phyloP scores from a whole-genome alignment of 2,329 filamentous ascomycete genomes.

The Paecilomyces sp. region DNA sequence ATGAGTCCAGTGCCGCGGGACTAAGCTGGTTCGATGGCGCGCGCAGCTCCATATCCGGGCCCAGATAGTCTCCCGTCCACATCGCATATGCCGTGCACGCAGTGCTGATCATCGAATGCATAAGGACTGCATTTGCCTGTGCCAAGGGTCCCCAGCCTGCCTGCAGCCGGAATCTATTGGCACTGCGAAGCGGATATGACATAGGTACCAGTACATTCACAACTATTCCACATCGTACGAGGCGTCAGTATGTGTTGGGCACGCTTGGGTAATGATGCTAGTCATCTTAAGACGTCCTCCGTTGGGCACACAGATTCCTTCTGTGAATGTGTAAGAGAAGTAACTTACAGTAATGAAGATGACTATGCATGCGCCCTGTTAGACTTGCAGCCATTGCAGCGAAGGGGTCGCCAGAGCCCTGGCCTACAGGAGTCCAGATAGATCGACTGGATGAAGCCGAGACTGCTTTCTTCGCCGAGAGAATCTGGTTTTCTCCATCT shows the following conservation, averaged over 20 bases:
- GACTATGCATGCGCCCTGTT: neutral
- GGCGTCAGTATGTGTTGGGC: neutral
- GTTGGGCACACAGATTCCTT: neutral
- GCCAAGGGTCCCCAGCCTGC: neutral
- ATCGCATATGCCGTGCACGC: neutral
- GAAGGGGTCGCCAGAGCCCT: neutral
- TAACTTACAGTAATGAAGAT: neutral
- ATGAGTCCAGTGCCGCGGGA: neutral
- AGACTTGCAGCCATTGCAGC: neutral
- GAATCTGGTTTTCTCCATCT: neutral
- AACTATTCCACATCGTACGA: neutral
- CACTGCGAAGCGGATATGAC: neutral
- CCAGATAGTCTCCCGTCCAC: neutral
- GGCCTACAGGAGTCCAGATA: neutral
- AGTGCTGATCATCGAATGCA: neutral
- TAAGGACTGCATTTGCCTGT: neutral
- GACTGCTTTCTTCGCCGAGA: neutral
- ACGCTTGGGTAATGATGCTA: neutral
- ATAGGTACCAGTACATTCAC: neutral
- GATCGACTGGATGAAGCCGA: neutral
- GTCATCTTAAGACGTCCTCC: neutral
- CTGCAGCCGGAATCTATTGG: neutral
- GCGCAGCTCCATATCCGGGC: neutral
- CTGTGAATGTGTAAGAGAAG: neutral
- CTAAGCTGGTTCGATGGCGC: neutral